These are phyloP conservation scores for Wallacemonas collosoma DNA, from an alignment of 208 protist species.

Conservation along the genomic window DNA sequence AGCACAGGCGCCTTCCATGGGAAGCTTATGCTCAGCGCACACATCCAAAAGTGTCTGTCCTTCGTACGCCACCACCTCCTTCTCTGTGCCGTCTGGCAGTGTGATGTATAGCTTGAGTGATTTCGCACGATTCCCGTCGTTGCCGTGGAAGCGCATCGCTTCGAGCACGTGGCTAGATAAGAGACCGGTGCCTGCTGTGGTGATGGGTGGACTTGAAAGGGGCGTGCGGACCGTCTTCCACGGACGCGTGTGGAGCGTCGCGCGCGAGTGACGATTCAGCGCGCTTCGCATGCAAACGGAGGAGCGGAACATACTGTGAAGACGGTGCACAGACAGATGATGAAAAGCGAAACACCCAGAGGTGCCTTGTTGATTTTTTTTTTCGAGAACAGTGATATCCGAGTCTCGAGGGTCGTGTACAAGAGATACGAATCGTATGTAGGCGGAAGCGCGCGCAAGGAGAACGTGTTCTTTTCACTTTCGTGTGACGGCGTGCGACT, in stretches of 20 bases:
- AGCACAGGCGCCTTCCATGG: conserved; percentile 97
- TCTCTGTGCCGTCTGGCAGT: conserved; percentile 57
- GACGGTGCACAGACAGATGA: too few relatives aligned
- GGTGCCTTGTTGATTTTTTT: too few relatives aligned
- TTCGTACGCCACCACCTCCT: conserved; percentile 73
- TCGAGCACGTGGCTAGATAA: conserved; percentile 18
- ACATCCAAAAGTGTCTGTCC: conserved; percentile 96
- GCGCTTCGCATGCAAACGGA: neutral
- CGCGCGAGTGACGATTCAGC: neutral
- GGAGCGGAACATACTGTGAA: neutral
- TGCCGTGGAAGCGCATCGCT: conserved; percentile 51
- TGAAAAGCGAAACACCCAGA: too few relatives aligned
- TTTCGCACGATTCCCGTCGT: conserved; percentile 61
- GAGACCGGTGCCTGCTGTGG: neutral
- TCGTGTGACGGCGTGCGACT: too few relatives aligned
- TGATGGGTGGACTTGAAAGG: neutral
- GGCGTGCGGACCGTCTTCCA: conserved; percentile 16
- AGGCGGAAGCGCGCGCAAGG: too few relatives aligned
- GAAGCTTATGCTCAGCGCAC: conserved; percentile 92
- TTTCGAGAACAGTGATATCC: too few relatives aligned
- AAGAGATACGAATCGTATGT: too few relatives aligned
- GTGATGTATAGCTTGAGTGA: conserved; percentile 59
- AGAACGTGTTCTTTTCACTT: too few relatives aligned
- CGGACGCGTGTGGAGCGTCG: neutral
- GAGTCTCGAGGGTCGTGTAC: too few relatives aligned